Conservation (phyloP, 441 rosid species). For the Adansonia rubrostipa region DNA sequence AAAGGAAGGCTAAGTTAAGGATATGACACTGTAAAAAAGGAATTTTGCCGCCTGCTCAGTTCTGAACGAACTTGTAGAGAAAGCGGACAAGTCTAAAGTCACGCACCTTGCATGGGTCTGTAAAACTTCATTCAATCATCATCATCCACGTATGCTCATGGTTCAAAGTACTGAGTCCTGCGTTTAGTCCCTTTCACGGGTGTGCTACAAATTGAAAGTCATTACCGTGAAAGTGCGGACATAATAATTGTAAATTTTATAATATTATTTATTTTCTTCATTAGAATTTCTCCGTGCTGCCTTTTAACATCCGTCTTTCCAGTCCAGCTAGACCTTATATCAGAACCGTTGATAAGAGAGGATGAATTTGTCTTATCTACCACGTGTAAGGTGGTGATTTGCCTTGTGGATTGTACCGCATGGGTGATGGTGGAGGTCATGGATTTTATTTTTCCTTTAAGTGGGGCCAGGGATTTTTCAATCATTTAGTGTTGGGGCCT, state of each 20-base stretch:
- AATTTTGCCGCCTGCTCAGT: conserved; percentile 30
- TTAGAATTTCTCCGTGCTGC: not conserved
- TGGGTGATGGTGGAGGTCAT: not conserved
- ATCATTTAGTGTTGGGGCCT: conserved; percentile 43
- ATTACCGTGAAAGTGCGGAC: conserved; percentile 13
- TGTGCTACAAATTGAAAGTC: conserved; percentile 22
- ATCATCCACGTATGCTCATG: conserved; percentile 32
- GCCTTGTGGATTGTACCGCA: conserved; percentile 7
- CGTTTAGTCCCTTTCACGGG: conserved; percentile 41
- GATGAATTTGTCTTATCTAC: not conserved
- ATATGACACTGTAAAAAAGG: conserved; percentile 21
- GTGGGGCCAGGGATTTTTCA: conserved; percentile 32
- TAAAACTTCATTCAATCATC: not conserved
- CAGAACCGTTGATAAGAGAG: not conserved
- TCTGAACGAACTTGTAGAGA: not conserved
- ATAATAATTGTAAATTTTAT: not conserved
- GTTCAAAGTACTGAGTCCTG: conserved; percentile 39
- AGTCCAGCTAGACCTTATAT: not conserved
- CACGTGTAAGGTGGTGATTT: conserved; percentile 1
- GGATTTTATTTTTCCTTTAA: not conserved
- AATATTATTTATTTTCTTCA: not conserved
- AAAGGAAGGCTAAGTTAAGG: not conserved
- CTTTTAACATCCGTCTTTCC: not conserved
- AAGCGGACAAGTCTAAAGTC: conserved; percentile 6
- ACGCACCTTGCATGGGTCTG: conserved; percentile 38